Conservation (phyloP, 2,329 filamentous ascomycete species). For the Hymenoscyphus infarciens region DNA sequence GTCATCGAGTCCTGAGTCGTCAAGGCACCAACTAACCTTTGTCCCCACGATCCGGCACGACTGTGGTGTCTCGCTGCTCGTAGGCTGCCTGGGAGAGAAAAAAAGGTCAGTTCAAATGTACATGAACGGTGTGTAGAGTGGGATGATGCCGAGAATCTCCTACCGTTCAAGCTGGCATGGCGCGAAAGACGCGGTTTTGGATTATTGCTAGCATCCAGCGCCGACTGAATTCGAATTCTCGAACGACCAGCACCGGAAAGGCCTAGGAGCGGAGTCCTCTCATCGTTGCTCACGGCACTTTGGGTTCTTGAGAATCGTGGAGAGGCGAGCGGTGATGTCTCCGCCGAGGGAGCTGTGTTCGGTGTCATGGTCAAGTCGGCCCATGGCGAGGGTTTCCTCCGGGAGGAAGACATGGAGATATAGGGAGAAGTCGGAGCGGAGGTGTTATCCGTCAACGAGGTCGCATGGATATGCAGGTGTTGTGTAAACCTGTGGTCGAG, state of each 20-base stretch:
- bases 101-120: neutral
- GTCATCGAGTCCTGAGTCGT: conserved; percentile 40
- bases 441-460: neutral
- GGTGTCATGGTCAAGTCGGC: conserved; percentile 23
- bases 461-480: too few relatives aligned
- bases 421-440: neutral
- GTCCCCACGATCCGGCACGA: conserved; percentile 56
- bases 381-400: conserved; percentile 11
- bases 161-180: conserved; percentile 12
- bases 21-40: conserved; percentile 60
- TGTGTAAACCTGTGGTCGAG: neutral
- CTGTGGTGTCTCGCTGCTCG: conserved; percentile 40
- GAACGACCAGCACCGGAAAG: conserved; percentile 26
- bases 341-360: conserved; percentile 21
- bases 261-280: conserved; percentile 29
- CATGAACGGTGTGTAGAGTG: neutral
- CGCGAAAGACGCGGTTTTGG: conserved; percentile 8
- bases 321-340: conserved; percentile 22
- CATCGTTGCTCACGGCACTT: conserved; percentile 27
- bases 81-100: conserved; percentile 29
- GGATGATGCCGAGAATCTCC: neutral
- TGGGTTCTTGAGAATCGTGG: conserved; percentile 17
- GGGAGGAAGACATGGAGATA: conserved; percentile 15
- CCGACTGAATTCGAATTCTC: conserved; percentile 28
- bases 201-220: conserved; percentile 14